Evolutionary conservation across 257 asterid species (phyloP).

Genomic region (Cynanchum wilfordii): DNA sequence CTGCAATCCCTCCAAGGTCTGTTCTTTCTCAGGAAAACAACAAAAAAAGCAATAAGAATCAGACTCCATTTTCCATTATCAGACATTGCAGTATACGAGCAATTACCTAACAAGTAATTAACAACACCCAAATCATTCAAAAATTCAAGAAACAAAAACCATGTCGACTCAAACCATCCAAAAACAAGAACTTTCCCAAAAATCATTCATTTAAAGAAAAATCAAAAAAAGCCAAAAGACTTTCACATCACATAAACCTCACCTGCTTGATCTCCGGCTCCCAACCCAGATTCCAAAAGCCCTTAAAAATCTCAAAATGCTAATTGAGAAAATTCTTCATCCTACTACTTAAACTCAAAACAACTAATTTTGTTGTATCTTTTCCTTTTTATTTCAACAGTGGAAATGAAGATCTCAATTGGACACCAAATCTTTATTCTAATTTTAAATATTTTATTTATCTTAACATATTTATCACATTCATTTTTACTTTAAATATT

Average conservation of each 20-base stretch:
- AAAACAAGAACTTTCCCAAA: neutral
- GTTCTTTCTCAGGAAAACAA: slow-evolving; percentile 5
- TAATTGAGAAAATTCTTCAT: neutral
- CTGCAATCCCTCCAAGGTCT: slow-evolving; percentile 2
- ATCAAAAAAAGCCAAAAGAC: slow-evolving; percentile 1
- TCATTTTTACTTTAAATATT: no score
- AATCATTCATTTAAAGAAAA: neutral
- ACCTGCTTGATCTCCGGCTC: slow-evolving; percentile 30
- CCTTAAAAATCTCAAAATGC: slow-evolving; percentile 20
- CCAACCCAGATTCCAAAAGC: slow-evolving; percentile 25
- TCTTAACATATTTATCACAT: no score
- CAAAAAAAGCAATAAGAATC: neutral
- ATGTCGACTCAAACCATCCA: neutral
- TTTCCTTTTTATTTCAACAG: no score
- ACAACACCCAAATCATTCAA: neutral
- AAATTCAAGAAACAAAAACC: neutral
- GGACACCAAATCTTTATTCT: neutral
- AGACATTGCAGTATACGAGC: neutral
- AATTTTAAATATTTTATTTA: no score
- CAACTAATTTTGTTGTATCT: neutral
- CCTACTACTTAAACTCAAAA: neutral
- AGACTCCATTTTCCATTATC: neutral
- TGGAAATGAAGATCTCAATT: neutral
- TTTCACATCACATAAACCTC: slow-evolving; percentile 4
- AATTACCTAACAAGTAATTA: neutral